Evolutionary conservation across 1,284 basidiomycete genomes (phyloP).

Genomic region (Apiotrichum laibachii): DNA sequence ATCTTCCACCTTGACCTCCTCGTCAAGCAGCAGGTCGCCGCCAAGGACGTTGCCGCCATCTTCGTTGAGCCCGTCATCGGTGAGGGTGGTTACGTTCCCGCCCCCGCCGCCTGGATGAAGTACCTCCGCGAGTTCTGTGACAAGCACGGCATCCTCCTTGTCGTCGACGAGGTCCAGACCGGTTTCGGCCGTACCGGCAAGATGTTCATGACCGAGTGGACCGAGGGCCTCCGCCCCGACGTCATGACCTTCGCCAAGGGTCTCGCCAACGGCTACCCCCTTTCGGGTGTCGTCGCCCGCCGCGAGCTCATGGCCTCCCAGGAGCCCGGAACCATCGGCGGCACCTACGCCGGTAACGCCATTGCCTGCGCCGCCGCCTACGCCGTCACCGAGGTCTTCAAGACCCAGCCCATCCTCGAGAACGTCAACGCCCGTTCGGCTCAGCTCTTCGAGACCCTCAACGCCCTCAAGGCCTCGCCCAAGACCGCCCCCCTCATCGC

Average conservation of each 20-base stretch:
- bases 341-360: slow-evolving; percentile 86
- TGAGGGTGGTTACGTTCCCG: slow-evolving; percentile 88
- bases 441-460: slow-evolving; percentile 66
- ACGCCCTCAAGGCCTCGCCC: slow-evolving; percentile 49
- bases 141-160: slow-evolving; percentile 71
- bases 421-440: slow-evolving; percentile 73
- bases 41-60: slow-evolving; percentile 85
- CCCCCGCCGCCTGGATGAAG: slow-evolving; percentile 73
- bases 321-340: slow-evolving; percentile 78
- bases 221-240: slow-evolving; percentile 75
- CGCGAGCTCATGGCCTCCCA: slow-evolving; percentile 80
- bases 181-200: slow-evolving; percentile 89
- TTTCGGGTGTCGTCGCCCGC: slow-evolving; percentile 78
- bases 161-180: slow-evolving; percentile 84
- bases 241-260: slow-evolving; percentile 84
- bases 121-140: slow-evolving; percentile 83
- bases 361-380: slow-evolving; percentile 83
- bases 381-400: slow-evolving; percentile 73
- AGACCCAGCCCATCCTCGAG: slow-evolving; percentile 70
- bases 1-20: slow-evolving; percentile 81
- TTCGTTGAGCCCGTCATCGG: slow-evolving; percentile 89
- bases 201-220: slow-evolving; percentile 69
- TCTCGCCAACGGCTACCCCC: slow-evolving; percentile 66
- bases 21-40: slow-evolving; percentile 77
- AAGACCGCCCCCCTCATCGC: slow-evolving; percentile 54